phyloP scores from a whole-genome alignment of 2,329 filamentous ascomycete species.

The Nannizziopsis barbatae region DNA sequence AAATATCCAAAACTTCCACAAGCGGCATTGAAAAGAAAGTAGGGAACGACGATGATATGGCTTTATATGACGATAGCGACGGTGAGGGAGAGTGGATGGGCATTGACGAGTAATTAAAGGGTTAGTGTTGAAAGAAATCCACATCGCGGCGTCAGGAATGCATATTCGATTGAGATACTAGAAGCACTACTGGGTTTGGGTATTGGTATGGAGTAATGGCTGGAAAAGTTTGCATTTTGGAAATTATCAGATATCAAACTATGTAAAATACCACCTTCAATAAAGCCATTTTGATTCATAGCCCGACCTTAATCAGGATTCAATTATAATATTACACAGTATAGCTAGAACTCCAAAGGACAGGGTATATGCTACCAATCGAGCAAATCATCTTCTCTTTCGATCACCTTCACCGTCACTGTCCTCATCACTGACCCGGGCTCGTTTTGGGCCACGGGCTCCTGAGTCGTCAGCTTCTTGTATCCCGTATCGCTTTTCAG shows the following conservation, averaged over 20 bases:
- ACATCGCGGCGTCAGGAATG: background rate
- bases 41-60: conserved; percentile 20
- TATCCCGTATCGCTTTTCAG: conserved; percentile 38
- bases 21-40: conserved; percentile 18
- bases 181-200: background rate
- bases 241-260: no score
- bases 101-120: conserved; percentile 33
- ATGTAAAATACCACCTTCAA: no score
- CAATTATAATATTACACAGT: no score
- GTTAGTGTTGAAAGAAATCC: background rate
- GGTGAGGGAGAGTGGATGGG: conserved; percentile 45
- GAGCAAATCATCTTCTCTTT: conserved; percentile 10
- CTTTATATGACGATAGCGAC: conserved; percentile 25
- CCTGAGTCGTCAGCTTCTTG: conserved; percentile 29
- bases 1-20: conserved; percentile 20
- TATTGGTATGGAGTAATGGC: background rate
- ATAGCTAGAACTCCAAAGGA: no score
- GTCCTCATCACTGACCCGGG: conserved; percentile 62
- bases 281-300: no score
- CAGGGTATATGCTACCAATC: no score
- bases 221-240: background rate
- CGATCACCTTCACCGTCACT: conserved; percentile 13
- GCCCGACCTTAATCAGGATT: no score
- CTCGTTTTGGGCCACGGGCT: conserved; percentile 50
- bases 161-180: background rate